Evolutionary conservation across 169 alveolate species (phyloP), one percentile per base, ranked within the genome.

Genomic region (Eimeria necatrix): DNA sequence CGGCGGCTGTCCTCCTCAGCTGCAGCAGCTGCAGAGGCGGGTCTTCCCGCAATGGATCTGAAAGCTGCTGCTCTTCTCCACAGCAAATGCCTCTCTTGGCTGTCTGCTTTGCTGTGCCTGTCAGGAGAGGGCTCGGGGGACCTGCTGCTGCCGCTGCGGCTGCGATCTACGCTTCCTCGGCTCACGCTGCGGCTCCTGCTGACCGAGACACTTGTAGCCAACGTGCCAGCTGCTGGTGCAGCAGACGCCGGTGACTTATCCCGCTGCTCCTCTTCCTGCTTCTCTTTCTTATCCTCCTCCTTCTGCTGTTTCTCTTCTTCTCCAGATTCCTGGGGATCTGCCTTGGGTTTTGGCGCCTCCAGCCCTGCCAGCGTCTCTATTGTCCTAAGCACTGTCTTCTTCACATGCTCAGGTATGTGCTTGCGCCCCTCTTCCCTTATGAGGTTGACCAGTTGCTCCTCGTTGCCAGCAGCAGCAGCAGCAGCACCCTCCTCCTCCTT

Each of bases 181-280:
- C 68, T 56, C 22, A 56, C 68, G 68, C 68, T 56, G 68, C 68
- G 68, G 68, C 68, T 56, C 68, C 68, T 56, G 68, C 68, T 56
- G 22, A 56, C 68, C 68, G 68, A 56, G 22, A 56, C 22, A 56
- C 68, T 56, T 18, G 68, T 56, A 10, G 68, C 68, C 68, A 56
- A 18, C 68, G 22, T 2, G 12, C 22, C 20, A 10, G 68, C 68
- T 18, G 68, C 68, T 0, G 68, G 22, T 56, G 68, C 20, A 18
- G 22, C 20, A 18, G 68, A 56, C 12, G 68, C 68, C 12, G 68
- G 22, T 1, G 68, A 10, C 22, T 18, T 18, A 10, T 56, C 68
- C 68, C 20, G 68, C 68, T 56, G 68, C 68, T 14, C 68, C 68
- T 56, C 20, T 18, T 10, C 20, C 68, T 56, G 22, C 68, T 10